Evolutionary conservation across 345 rosid species (phyloP).

Genomic region (Populus pruinosa): DNA sequence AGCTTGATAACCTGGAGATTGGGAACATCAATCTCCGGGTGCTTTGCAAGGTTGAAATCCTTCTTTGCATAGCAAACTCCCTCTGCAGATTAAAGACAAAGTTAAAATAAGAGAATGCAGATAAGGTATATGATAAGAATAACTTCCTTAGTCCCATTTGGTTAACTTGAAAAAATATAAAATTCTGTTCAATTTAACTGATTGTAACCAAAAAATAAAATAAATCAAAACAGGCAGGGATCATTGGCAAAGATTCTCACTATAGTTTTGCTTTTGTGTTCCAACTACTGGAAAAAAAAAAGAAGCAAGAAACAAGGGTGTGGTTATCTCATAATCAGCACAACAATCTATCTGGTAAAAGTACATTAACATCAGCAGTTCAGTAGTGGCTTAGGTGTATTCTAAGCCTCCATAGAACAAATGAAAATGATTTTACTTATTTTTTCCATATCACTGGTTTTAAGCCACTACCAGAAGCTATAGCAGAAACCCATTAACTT

Average conservation of each 20-base stretch:
- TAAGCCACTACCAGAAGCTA: not conserved
- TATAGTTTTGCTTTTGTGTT: too few relatives aligned
- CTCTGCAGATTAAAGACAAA: slow-evolving; percentile 32
- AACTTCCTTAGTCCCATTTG: not conserved
- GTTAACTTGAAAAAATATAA: not conserved
- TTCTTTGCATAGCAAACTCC: slow-evolving; percentile 80
- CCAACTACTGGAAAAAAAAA: not conserved
- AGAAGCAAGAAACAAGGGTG: not conserved
- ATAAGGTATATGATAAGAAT: not conserved
- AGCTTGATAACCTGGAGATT: slow-evolving; percentile 80
- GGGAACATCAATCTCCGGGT: slow-evolving; percentile 71
- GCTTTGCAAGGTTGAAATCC: slow-evolving; percentile 71
- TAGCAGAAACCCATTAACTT: not conserved
- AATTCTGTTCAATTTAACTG: not conserved
- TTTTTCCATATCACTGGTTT: not conserved
- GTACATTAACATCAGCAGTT: not conserved
- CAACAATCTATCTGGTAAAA: not conserved
- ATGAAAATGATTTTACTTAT: not conserved
- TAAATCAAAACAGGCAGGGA: not conserved
- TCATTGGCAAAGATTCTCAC: too few relatives aligned
- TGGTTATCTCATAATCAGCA: not conserved
- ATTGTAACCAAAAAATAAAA: not conserved
- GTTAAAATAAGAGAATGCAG: not conserved
- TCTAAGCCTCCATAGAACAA: not conserved
- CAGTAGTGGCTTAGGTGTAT: not conserved